Base-by-base conservation (phyloP, 805 yeast genomes). In the Lipomyces oligophaga region DNA sequence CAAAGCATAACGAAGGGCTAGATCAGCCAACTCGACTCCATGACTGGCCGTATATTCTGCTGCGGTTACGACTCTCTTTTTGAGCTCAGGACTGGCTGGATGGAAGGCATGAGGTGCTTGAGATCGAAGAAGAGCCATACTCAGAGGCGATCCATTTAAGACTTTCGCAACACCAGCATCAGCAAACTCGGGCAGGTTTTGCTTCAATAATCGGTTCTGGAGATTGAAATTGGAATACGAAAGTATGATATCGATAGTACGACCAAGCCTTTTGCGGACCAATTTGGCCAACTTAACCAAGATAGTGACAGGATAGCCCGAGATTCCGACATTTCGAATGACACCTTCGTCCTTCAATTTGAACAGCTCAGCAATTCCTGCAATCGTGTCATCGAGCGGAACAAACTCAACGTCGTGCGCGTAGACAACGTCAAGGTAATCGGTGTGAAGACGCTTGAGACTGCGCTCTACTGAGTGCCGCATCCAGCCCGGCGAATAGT, bases 351-450 rank as follows among this genome's bases (percentile, higher is more conserved):
- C 43, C 38, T 86, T 84, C 57, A 89, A 66, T 38, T 63, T 64
- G 57, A 69, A 74, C 55, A 87, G 69, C 55, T 79, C 81, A 22
- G 63, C 67, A 42, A 90, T 67, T 0, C 95, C 96, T 21, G 64
- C 81, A 13, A 77, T 58, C 3, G 81, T 76, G 19, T 76, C 75
- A 1, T 63, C 69, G 26, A 74, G 75, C 0, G 73, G 63, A 5
- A 80, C 83, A 65, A 89, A 90, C 63, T 89, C 97, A 38, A 88
- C 78, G 61, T 89, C 97, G 65, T 90, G 97, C 57, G 88, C 70
- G 63, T 85, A 85, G 4, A 90, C 89, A 49, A 85, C 67, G 63
- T 89, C 97, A 53, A 90, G 63, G 62, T 87, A 86, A 2, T 57
- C 49, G 0, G 95, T 84, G 33, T 74, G 61, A 41, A 89, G 72